Percentiles rank a stretch among this genome's conserved stretches.
Evolutionary conservation across 208 protist genomes (phyloP).

Genomic region (Trypanosoma lewisi): DNA sequence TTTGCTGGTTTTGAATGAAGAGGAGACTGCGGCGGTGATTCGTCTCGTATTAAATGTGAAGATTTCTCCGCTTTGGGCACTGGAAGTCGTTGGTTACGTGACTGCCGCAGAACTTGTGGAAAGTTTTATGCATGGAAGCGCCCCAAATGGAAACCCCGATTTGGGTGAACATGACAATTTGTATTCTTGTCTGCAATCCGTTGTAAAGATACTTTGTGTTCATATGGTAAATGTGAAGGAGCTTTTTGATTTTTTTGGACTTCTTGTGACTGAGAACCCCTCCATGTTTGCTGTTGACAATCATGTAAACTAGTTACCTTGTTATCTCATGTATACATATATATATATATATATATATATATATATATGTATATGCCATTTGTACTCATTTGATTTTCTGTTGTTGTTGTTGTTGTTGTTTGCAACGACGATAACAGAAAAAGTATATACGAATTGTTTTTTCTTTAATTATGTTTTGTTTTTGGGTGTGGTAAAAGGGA

Average conservation of each 20-base stretch:
- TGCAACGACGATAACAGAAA: too few relatives aligned
- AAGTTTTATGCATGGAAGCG: slow-evolving; percentile 67
- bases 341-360: too few relatives aligned
- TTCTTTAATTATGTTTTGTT: too few relatives aligned
- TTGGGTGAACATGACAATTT: background rate
- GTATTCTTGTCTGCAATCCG: background rate
- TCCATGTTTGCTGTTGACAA: background rate
- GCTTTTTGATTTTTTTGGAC: background rate
- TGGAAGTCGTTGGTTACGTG: slow-evolving; percentile 83
- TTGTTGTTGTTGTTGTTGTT: too few relatives aligned
- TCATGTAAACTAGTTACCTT: background rate
- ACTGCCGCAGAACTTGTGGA: slow-evolving; percentile 86
- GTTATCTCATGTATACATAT: too few relatives aligned
- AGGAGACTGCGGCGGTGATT: slow-evolving; percentile 74
- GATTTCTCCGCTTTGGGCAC: slow-evolving; percentile 82
- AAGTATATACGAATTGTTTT: too few relatives aligned
- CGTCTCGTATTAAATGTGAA: slow-evolving; percentile 78
- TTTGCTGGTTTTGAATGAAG: slow-evolving; percentile 78
- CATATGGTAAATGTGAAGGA: background rate
- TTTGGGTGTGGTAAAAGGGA: too few relatives aligned
- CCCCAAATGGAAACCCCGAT: slow-evolving; percentile 33
- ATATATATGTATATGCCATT: too few relatives aligned
- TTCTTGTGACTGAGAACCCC: background rate
- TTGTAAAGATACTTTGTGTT: background rate
- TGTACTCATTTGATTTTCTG: too few relatives aligned